Percentiles rank a stretch among this genome's conserved stretches.
phyloP scores from a whole-genome alignment of 225 moss, liverwort and hornwort genomes.

The Pseudoscleropodium purum region DNA sequence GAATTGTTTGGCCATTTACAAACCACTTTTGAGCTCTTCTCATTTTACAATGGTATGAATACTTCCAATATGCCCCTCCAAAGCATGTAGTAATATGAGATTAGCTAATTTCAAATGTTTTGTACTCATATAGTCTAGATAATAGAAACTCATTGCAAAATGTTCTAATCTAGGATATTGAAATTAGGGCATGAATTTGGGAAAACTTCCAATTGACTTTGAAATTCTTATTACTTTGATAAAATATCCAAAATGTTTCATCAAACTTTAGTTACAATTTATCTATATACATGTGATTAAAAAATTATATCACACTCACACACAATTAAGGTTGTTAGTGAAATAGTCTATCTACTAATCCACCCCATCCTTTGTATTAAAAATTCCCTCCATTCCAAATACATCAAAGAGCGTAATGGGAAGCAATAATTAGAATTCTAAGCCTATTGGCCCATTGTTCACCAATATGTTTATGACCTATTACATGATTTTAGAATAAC shows the following conservation, averaged over 20 bases:
- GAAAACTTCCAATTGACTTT: background rate
- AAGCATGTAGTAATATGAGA: background rate
- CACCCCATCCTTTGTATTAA: background rate
- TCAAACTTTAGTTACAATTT: background rate
- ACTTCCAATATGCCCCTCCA: too few relatives aligned
- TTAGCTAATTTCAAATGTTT: background rate
- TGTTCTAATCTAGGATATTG: background rate
- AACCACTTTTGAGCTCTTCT: background rate
- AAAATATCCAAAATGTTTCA: background rate
- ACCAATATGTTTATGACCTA: background rate
- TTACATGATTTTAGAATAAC: background rate
- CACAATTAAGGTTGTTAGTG: background rate
- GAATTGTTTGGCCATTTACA: background rate
- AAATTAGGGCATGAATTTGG: background rate
- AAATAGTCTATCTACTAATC: background rate
- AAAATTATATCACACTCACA: background rate
- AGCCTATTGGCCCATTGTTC: background rate
- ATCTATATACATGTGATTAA: background rate
- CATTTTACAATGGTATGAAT: background rate
- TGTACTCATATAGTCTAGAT: background rate
- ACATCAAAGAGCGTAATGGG: background rate
- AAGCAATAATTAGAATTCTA: background rate
- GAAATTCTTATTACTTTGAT: background rate
- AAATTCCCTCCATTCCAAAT: background rate
- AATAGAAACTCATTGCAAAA: background rate